A percentile compares a stretch with the other conserved stretches of the same genome.
Conservation (phyloP, 2,329 filamentous ascomycete species). For the Aspergillus bombycis region DNA sequence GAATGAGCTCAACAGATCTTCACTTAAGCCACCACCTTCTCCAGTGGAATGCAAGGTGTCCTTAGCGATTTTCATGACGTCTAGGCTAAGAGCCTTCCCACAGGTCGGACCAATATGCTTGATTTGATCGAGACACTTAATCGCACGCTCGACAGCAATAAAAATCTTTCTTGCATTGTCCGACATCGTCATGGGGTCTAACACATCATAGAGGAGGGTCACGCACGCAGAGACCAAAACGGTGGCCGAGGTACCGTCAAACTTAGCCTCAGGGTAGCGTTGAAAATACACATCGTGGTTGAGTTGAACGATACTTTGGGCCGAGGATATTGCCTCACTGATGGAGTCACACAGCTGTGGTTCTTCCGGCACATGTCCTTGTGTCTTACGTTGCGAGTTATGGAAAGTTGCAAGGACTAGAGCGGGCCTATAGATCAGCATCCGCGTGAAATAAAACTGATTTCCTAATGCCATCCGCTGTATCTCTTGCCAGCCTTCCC, state of each 20-base stretch:
- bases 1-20: not conserved
- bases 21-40: not conserved
- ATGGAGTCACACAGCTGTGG: not conserved
- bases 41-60: slow-evolving; percentile 1
- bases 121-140: slow-evolving; percentile 13
- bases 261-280: not conserved
- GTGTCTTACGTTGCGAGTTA: not conserved
- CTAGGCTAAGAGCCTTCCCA: slow-evolving; percentile 11
- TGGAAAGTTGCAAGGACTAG: not conserved
- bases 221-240: slow-evolving; percentile 5
- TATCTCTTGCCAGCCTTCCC: slow-evolving; percentile 3
- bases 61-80: slow-evolving; percentile 14
- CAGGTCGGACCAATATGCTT: slow-evolving; percentile 9
- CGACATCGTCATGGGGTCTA: not conserved
- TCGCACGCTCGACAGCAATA: slow-evolving; percentile 1
- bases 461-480: slow-evolving; percentile 1
- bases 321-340: not conserved
- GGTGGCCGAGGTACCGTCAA: slow-evolving; percentile 1
- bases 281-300: not conserved
- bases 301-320: not conserved
- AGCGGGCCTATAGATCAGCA: slow-evolving; percentile 6
- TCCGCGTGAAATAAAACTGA: not conserved
- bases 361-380: not conserved
- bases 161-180: slow-evolving; percentile 3
- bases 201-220: slow-evolving; percentile 8